Evolutionary conservation across 352 stramenopile species (phyloP).

Genomic region (Pilasporangium apinafurcum): DNA sequence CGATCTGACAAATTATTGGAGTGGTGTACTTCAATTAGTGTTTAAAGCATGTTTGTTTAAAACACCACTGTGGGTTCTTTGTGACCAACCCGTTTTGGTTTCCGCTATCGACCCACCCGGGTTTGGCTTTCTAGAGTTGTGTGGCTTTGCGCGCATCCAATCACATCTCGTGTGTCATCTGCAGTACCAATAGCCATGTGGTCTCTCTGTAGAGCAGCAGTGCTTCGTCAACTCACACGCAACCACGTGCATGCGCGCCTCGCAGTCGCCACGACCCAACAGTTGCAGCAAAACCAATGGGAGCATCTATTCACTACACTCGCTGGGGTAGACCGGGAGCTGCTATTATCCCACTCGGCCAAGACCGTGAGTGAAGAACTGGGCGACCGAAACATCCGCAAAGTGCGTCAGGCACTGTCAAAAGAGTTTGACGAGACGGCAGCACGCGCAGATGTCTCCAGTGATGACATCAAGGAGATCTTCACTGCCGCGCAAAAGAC

Average conservation of each 20-base stretch:
- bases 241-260: conserved; percentile 9
- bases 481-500: conserved; percentile 54
- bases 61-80: too few relatives aligned
- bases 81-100: too few relatives aligned
- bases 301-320: conserved; percentile 27
- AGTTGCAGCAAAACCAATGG: background rate
- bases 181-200: conserved; percentile 26
- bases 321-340: conserved; percentile 32
- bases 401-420: conserved; percentile 31
- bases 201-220: conserved; percentile 38
- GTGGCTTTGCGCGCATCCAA: too few relatives aligned
- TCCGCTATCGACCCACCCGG: too few relatives aligned
- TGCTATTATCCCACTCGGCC: conserved; percentile 32
- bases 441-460: conserved; percentile 27
- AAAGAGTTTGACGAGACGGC: conserved; percentile 23
- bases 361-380: conserved; percentile 30
- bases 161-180: background rate
- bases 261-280: conserved; percentile 2
- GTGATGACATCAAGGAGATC: conserved; percentile 42
- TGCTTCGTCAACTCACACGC: conserved; percentile 38
- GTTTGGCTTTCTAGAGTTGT: too few relatives aligned
- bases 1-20: too few relatives aligned
- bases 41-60: conserved; percentile 3
- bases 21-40: background rate
- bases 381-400: conserved; percentile 15